These are phyloP conservation scores for Neopestalotiopsis rosae DNA, from an alignment of 2,329 filamentous ascomycete genomes.

Conservation along the genomic window DNA sequence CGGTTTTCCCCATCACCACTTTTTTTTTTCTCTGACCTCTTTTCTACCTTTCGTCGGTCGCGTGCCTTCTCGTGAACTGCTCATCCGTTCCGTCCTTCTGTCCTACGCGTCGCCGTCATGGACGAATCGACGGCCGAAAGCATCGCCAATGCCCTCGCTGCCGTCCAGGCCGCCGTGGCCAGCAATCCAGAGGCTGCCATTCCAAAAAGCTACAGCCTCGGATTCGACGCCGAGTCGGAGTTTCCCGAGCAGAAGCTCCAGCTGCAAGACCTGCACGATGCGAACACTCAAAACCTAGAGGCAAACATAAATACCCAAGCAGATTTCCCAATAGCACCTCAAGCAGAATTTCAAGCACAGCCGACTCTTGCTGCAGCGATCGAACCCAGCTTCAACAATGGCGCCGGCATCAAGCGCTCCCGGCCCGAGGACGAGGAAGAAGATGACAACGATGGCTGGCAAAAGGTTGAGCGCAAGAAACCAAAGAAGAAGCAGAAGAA, in stretches of 20 bases:
- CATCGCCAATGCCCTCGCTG: constrained; percentile 22
- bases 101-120: constrained; percentile 8
- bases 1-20: not conserved
- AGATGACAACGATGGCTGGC: constrained; percentile 50
- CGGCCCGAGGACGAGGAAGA: constrained; percentile 51
- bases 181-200: constrained; percentile 21
- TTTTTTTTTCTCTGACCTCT: not conserved
- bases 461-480: constrained; percentile 53
- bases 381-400: constrained; percentile 18
- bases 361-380: not conserved
- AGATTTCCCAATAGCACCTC: not conserved
- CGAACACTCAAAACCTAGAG: not conserved
- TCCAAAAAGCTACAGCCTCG: constrained; percentile 12
- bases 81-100: not conserved
- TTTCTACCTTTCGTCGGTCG: not conserved
- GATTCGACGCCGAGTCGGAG: not conserved
- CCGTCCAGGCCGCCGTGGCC: constrained; percentile 19
- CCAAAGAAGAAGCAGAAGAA: constrained; percentile 59
- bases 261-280: not conserved
- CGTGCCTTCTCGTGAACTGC: not conserved
- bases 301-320: not conserved
- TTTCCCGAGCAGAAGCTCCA: not conserved
- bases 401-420: constrained; percentile 53
- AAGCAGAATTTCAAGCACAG: not conserved
- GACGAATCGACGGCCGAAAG: constrained; percentile 18